A percentile compares a stretch with the other conserved stretches of the same genome.
phyloP scores from a whole-genome alignment of 1,139 yeast genomes.

The Diutina catenulata region DNA sequence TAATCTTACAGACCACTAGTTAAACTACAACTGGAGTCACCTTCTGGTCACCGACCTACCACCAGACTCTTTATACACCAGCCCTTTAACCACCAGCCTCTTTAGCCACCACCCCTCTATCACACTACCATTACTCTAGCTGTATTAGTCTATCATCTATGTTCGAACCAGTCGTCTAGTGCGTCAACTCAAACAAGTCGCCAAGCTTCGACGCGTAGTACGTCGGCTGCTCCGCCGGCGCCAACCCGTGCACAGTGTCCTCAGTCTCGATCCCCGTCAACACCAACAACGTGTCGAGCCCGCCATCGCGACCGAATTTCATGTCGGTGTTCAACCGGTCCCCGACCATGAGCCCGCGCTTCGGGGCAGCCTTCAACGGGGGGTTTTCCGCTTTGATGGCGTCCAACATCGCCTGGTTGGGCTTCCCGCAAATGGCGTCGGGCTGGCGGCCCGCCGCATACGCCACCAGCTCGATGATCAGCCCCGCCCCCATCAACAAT shows the following conservation, averaged over 20 bases:
- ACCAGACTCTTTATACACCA: too few species aligned
- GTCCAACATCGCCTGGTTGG: conserved; percentile 82
- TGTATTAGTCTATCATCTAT: too few species aligned
- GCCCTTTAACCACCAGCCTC: too few species aligned
- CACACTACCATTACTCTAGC: too few species aligned
- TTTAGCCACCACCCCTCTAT: too few species aligned
- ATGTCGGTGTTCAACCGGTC: conserved; percentile 93
- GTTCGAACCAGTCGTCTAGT: too few species aligned
- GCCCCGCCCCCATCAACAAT: conserved; percentile 90
- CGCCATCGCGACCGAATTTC: conserved; percentile 81
- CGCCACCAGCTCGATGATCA: conserved; percentile 72
- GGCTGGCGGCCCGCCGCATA: conserved; percentile 63
- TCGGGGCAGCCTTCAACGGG: conserved; percentile 36
- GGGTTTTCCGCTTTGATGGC: conserved; percentile 64
- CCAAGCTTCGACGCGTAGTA: conserved; percentile 68
- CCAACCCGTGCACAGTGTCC: conserved; percentile 33
- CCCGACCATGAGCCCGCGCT: conserved; percentile 81
- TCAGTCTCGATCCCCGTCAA: conserved; percentile 85
- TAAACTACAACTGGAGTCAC: too few species aligned
- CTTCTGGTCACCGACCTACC: too few species aligned
- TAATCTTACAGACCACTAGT: too few species aligned
- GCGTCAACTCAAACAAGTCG: conserved; percentile 46
- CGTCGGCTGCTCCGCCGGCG: conserved; percentile 43
- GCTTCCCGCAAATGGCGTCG: conserved; percentile 76
- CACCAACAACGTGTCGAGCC: conserved; percentile 72